Evolutionary conservation across 2,329 filamentous ascomycete species (phyloP), one percentile per base, ranked within the genome.

Genomic region (Chaetomium sp.): DNA sequence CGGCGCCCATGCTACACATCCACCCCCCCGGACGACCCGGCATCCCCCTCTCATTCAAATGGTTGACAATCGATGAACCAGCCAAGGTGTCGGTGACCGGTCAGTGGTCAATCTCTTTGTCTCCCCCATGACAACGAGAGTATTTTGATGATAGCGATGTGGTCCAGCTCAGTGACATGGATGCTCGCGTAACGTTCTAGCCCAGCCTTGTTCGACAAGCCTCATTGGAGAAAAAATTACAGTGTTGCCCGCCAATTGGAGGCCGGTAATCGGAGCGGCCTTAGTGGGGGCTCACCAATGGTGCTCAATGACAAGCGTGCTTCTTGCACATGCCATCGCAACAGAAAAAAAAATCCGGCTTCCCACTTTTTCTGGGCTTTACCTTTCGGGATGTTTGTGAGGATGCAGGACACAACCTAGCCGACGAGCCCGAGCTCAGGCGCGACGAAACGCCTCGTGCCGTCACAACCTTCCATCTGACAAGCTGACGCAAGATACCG

Each of bases 181-280:
- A 27, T 27, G 19, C 19, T 27, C 19, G 19, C 19, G 19, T 27
- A 27, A 27, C 19, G 35, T 36, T 52, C 38, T 44, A n/a, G 49
- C 40, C 19, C 56, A 58, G 53, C 56, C 53, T 53, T 55, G 54
- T 38, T 36, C 33, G 27, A 36, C 45, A 44, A 52, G 53, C 52
- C 47, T 57, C 45, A 34, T 14, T n/a, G 11, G 44, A 10, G 43
- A 35, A 47, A 32, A 48, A 33, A 27, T 27, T 27, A 27, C 19
- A 27, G 19, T 35, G 11, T 38, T 35, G 43, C 44, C 46, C 35
- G 44, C 59, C 59, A 59, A 61, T 61, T 54, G 54, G 38, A 57
- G 50, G 54, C 54, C 47, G 50, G 54, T 51, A 33, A 59, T 53
- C 55, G 54, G 54, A 57, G 56, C 52, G 36, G 38, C 40, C 37